Conservation (phyloP, 495 filamentous ascomycete genomes). For the Talaromyces trachyspermus region DNA sequence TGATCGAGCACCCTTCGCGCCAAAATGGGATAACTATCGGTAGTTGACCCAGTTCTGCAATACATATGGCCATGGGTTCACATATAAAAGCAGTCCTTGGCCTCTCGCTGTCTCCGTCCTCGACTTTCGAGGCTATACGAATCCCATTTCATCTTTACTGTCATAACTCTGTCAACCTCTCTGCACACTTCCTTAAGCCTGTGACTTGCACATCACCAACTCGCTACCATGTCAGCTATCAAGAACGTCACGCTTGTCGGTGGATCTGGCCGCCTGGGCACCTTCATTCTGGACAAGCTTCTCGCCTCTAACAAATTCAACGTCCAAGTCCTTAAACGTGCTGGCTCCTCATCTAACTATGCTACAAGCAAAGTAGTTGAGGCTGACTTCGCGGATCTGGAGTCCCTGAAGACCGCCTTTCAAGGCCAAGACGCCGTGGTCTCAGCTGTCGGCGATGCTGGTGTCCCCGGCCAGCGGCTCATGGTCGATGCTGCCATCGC, state of each 20-base stretch:
- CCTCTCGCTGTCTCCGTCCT: too few species aligned
- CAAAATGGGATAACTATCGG: too few species aligned
- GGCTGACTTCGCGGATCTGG: conserved; percentile 6
- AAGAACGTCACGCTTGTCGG: conserved; percentile 7
- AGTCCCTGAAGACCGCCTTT: conserved; percentile 29
- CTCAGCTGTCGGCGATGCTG: conserved; percentile 35
- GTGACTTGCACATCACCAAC: too few species aligned
- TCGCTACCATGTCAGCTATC: conserved; percentile 2
- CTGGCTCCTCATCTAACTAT: conserved; percentile 14
- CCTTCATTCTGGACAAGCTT: conserved; percentile 25
- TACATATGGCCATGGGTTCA: not conserved
- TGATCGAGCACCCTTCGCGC: too few species aligned
- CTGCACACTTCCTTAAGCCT: too few species aligned
- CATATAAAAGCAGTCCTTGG: too few species aligned
- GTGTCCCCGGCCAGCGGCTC: conserved; percentile 27
- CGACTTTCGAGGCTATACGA: too few species aligned
- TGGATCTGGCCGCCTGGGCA: conserved; percentile 11
- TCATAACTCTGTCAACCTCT: too few species aligned
- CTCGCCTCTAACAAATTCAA: conserved; percentile 20
- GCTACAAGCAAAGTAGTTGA: conserved; percentile 10
- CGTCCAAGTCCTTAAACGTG: conserved; percentile 30
- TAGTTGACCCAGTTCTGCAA: too few species aligned
- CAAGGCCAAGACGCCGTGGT: conserved; percentile 51
- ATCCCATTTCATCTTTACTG: too few species aligned
- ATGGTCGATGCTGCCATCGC: conserved; percentile 52